Evolutionary conservation across 345 rosid species (phyloP).

Genomic region (Eucalyptus sp.): DNA sequence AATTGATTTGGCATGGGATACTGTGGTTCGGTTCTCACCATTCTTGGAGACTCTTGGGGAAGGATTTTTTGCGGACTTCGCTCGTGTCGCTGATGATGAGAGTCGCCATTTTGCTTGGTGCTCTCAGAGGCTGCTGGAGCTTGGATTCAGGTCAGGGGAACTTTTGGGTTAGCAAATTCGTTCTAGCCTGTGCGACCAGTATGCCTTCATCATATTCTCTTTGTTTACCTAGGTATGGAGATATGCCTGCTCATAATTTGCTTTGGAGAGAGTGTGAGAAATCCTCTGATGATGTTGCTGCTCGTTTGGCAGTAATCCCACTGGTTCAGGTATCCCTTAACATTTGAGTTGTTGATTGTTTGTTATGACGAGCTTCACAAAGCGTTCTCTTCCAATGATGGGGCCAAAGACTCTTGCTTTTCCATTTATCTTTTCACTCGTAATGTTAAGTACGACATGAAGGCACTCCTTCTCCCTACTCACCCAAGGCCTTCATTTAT

Average conservation of each 20-base stretch:
- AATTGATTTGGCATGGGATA: conserved; percentile 96
- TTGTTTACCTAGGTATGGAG: conserved; percentile 54
- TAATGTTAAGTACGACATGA: neutral
- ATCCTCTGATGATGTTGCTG: conserved; percentile 72
- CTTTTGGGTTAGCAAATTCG: neutral
- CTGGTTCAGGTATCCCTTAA: conserved; percentile 41
- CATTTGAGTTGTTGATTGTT: neutral
- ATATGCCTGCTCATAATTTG: conserved; percentile 89
- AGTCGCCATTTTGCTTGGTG: conserved; percentile 96
- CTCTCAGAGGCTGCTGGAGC: conserved; percentile 79
- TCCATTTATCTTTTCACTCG: neutral
- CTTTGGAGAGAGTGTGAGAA: conserved; percentile 86
- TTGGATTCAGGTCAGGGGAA: conserved; percentile 67
- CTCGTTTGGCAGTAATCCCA: conserved; percentile 75
- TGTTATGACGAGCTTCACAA: neutral
- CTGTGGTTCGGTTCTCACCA: conserved; percentile 85
- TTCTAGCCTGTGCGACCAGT: neutral
- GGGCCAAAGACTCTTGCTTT: neutral
- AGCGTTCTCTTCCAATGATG: neutral
- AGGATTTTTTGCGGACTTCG: conserved; percentile 81
- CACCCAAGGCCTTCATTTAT: neutral
- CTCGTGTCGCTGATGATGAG: conserved; percentile 95
- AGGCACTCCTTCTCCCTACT: neutral
- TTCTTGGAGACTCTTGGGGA: conserved; percentile 42
- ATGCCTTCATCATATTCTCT: neutral